Conservation (phyloP, 805 yeast species). For the Maudiozyma turicensis region DNA sequence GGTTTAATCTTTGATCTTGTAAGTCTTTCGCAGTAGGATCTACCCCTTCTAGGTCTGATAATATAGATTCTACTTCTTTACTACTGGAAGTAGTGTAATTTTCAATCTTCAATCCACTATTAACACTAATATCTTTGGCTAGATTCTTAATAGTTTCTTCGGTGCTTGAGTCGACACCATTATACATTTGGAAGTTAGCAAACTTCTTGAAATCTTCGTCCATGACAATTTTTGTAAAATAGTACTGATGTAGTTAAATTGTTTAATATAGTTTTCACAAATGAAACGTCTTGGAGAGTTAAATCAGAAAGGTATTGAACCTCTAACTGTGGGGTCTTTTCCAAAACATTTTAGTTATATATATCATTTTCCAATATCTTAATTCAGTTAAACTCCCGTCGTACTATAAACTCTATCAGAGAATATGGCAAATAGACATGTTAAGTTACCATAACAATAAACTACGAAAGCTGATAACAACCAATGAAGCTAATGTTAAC, state of each 20-base stretch:
- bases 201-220: background rate
- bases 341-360: no score
- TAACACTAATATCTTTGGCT: constrained; percentile 31
- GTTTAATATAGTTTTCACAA: no score
- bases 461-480: no score
- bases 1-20: constrained; percentile 44
- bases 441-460: no score
- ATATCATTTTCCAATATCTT: no score
- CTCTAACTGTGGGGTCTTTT: no score
- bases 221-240: constrained; percentile 20
- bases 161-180: constrained; percentile 28
- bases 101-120: background rate
- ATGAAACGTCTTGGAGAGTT: no score
- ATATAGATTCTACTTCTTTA: constrained; percentile 1
- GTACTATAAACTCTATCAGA: no score
- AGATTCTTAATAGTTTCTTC: constrained; percentile 28
- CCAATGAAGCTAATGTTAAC: no score
- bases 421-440: no score
- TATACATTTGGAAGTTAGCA: background rate
- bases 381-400: no score
- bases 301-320: no score
- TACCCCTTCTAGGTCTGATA: constrained; percentile 6
- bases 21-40: constrained; percentile 10
- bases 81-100: background rate
- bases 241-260: background rate